Conservation (phyloP, 164 flowering plant genomes). For the Berberis thunbergii region DNA sequence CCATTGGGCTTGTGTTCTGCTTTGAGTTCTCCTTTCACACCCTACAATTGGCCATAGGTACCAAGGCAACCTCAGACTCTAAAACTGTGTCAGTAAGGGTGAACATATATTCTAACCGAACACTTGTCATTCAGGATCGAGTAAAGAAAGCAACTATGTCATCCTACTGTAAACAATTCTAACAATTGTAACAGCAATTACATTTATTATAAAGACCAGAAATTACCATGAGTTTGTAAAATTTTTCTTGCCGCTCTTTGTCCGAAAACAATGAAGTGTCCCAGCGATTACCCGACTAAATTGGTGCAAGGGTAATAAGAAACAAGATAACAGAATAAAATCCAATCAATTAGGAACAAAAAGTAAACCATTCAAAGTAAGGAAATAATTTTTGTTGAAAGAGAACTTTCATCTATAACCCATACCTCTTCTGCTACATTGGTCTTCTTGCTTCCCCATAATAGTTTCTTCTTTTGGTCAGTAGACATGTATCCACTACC, state of each 20-base stretch:
- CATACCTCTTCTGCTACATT: slow-evolving; percentile 68
- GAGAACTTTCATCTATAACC: background rate
- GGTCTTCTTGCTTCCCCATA: slow-evolving; percentile 89
- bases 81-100: slow-evolving; percentile 69
- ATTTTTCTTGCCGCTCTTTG: slow-evolving; percentile 88
- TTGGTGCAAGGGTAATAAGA: background rate
- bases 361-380: background rate
- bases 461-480: slow-evolving; percentile 91
- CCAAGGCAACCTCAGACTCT: slow-evolving; percentile 99
- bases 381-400: background rate
- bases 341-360: no score
- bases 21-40: slow-evolving; percentile 75
- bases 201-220: background rate
- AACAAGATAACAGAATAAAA: background rate
- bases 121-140: background rate
- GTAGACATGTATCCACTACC: slow-evolving; percentile 72
- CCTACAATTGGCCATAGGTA: slow-evolving; percentile 97
- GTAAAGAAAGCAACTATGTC: background rate
- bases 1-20: slow-evolving; percentile 31
- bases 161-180: background rate
- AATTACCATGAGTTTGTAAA: slow-evolving; percentile 98
- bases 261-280: slow-evolving; percentile 60
- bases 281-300: slow-evolving; percentile 63
- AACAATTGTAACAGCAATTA: background rate
- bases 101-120: slow-evolving; percentile 13